phyloP scores from a whole-genome alignment of 129 eudicot species.

The Flaveria robusta region DNA sequence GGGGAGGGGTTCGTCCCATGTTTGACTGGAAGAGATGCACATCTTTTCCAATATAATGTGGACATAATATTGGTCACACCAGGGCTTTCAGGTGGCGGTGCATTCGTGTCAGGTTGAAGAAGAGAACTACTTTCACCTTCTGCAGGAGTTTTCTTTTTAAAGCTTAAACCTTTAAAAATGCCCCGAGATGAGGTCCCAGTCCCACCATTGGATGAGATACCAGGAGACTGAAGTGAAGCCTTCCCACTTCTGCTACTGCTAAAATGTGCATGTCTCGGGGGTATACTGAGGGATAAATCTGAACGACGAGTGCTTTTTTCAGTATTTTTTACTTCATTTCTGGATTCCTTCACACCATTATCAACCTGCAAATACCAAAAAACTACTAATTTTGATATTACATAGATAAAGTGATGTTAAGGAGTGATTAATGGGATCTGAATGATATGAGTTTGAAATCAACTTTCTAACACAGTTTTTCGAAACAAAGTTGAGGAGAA shows the following conservation, averaged over 20 bases:
- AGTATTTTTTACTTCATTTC: slow-evolving; percentile 31
- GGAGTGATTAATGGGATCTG: background rate
- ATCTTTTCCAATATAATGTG: slow-evolving; percentile 45
- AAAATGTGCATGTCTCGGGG: slow-evolving; percentile 56
- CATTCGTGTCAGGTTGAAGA: slow-evolving; percentile 49
- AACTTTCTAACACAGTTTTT: background rate
- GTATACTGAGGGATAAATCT: slow-evolving; percentile 73
- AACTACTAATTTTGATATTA: background rate
- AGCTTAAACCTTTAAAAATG: slow-evolving; percentile 67
- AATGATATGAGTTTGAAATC: background rate
- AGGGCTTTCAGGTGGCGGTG: slow-evolving; percentile 46
- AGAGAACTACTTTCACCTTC: slow-evolving; percentile 82
- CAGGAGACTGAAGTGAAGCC: slow-evolving; percentile 56
- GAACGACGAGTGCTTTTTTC: slow-evolving; percentile 36
- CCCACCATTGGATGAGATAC: slow-evolving; percentile 42
- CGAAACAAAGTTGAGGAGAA: background rate
- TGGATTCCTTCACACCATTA: slow-evolving; percentile 27
- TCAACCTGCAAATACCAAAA: slow-evolving; percentile 48
- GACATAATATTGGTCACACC: slow-evolving; percentile 38
- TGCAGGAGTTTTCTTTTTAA: slow-evolving; percentile 52
- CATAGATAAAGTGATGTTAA: background rate
- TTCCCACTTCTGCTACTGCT: slow-evolving; percentile 49
- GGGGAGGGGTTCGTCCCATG: slow-evolving; percentile 64
- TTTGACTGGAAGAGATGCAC: slow-evolving; percentile 82
- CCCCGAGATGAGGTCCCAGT: slow-evolving; percentile 55